Evolutionary conservation across 768 basidiomycete genomes (phyloP), one percentile per base, ranked within the genome.

Genomic region (Ramaria sp.): DNA sequence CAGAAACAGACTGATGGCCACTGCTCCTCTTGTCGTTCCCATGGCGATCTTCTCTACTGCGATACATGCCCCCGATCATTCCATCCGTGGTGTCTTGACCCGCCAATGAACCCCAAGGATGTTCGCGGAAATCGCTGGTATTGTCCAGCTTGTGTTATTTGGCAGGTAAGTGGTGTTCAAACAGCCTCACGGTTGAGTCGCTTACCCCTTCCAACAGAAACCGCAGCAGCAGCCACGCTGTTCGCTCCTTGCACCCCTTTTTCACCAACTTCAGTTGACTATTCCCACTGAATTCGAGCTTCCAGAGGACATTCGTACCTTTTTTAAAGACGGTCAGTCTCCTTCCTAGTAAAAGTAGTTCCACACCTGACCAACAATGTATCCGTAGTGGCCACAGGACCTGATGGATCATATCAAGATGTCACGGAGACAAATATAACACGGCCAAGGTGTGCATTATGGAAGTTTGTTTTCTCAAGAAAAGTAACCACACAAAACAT

Each of bases 61-160:
- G 96, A 98, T 67, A 93, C 94, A 18, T 99, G 96, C 66, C 90
- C 95, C 34, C 74, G 86, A 59, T 91, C 93, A 6, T 99, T 96
- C 68, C 96, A 99, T 70, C 82, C 97, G 57, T 84, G 87, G 79
- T 99, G 96, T 68, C 77, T 99, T 60, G 88, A 99, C 67, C 96
- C 96, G 51, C 96, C 96, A 20, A 79, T 97, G 73, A 88, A 93
- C 58, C 73, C 82, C 48, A 76, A 85, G 58, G 91, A 96, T 67
- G 80, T 96, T 43, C 86, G 83, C 61, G 71, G 74, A 47, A 64
- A 68, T 60, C 76, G 79, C 65, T 92, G 85, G 84, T 88, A 81
- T 69, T 90, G 89, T 68, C 84, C 82, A 38, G 73, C 76, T 52
- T 89, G 87, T 69, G 67, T 70, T 52, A 73, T 81, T 61, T 74